phyloP scores from a whole-genome alignment of 805 yeast species.

The Crinitomyces ghanaensis region DNA sequence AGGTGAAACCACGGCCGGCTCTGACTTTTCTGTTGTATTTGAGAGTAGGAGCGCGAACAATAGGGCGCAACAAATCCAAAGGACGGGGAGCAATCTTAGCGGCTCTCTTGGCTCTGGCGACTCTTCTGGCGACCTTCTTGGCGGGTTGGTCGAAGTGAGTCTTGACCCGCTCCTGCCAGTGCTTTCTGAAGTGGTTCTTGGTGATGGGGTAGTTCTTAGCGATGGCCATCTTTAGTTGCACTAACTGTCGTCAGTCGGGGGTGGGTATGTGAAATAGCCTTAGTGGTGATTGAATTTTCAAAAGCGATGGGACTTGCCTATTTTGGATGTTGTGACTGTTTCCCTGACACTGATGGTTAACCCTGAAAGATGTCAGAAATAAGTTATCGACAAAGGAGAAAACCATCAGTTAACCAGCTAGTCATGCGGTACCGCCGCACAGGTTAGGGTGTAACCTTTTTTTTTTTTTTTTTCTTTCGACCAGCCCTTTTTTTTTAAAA shows the following conservation, averaged over 20 bases:
- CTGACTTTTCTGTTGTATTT: constrained; percentile 99
- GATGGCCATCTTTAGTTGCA: constrained; percentile 47
- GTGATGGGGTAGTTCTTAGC: constrained; percentile 97
- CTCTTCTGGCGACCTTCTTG: constrained; percentile 95
- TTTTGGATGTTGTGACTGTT: not conserved
- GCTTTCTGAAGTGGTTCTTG: constrained; percentile 99
- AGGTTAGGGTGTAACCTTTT: not conserved
- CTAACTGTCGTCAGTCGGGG: constrained; percentile 4
- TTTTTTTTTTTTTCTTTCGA: not conserved
- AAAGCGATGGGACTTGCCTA: not conserved
- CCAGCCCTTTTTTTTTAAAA: not conserved
- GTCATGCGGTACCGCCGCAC: not conserved
- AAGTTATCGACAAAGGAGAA: not conserved
- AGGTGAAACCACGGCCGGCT: constrained; percentile 99
- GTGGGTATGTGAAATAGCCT: no score
- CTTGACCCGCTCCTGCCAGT: constrained; percentile 99
- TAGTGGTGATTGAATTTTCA: not conserved
- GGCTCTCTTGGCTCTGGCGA: constrained; percentile 86
- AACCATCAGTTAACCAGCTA: constrained; percentile 1
- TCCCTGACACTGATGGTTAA: not conserved
- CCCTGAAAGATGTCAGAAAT: not conserved
- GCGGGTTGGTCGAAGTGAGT: constrained; percentile 99
- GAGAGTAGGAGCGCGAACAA: constrained; percentile 97
- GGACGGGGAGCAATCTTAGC: constrained; percentile 97
- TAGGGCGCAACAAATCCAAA: constrained; percentile 89